Conservation (phyloP, 2,329 filamentous ascomycete species). For the Cyphellophora attinorum region DNA sequence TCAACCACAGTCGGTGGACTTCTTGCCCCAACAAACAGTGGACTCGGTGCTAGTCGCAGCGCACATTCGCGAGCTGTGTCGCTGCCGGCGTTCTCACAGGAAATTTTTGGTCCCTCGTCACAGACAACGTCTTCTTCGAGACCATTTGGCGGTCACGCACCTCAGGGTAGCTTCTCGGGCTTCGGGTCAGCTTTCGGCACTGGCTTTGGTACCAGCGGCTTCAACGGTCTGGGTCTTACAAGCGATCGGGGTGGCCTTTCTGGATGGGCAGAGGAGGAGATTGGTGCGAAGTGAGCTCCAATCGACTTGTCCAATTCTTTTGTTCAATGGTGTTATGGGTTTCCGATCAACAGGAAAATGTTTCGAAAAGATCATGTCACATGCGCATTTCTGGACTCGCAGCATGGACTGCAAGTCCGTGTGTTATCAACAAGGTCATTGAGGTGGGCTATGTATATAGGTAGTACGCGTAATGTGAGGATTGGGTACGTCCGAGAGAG, state of each 20-base stretch:
- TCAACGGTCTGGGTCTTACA: constrained; percentile 48
- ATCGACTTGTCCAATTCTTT: too few relatives aligned
- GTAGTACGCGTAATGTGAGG: too few relatives aligned
- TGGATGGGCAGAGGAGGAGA: constrained; percentile 57
- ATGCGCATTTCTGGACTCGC: too few relatives aligned
- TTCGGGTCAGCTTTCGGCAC: constrained; percentile 50
- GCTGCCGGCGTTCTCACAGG: constrained; percentile 62
- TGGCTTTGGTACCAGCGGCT: constrained; percentile 43
- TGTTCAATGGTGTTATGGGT: too few relatives aligned
- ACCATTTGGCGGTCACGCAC: constrained; percentile 18
- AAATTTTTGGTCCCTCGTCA: constrained; percentile 36
- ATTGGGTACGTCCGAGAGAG: too few relatives aligned
- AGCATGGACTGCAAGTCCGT: too few relatives aligned
- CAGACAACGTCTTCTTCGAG: constrained; percentile 13
- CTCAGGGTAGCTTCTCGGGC: constrained; percentile 46
- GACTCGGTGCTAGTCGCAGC: constrained; percentile 43
- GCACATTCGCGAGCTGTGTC: constrained; percentile 77
- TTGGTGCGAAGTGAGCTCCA: constrained; percentile 45
- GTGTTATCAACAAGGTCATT: too few relatives aligned
- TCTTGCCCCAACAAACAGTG: constrained; percentile 58
- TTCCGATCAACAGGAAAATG: too few relatives aligned
- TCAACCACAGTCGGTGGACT: constrained; percentile 67
- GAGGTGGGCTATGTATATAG: too few relatives aligned
- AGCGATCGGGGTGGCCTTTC: constrained; percentile 45
- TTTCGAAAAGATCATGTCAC: too few relatives aligned